Percentiles rank a stretch among this genome's conserved stretches.
phyloP scores from a whole-genome alignment of 2,329 filamentous ascomycete genomes.

The Apiospora malaysiana region DNA sequence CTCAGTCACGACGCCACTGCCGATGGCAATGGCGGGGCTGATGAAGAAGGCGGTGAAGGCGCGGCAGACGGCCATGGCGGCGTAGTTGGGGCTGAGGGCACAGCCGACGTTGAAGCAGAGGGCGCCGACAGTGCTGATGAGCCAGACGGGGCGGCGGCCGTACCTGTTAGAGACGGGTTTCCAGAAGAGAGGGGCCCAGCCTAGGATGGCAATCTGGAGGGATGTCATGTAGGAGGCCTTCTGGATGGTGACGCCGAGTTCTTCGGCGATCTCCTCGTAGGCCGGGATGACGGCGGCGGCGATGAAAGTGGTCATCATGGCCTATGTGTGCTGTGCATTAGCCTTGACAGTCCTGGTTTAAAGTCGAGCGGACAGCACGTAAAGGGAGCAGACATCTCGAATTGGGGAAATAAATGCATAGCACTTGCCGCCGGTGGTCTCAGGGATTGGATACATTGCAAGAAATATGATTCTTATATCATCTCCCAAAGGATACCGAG shows the following conservation, averaged over 20 bases:
- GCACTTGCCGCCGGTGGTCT: background rate
- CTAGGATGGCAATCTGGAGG: slow-evolving; percentile 60
- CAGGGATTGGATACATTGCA: background rate
- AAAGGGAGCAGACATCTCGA: too few species aligned
- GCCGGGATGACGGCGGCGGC: slow-evolving; percentile 60
- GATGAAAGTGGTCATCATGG: slow-evolving; percentile 62
- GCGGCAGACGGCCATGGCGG: slow-evolving; percentile 55
- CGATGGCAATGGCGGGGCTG: slow-evolving; percentile 58
- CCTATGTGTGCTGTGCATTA: slow-evolving; percentile 28
- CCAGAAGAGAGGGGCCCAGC: slow-evolving; percentile 61
- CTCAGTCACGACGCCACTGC: slow-evolving; percentile 62
- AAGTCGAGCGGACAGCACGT: background rate
- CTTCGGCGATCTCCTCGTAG: slow-evolving; percentile 57
- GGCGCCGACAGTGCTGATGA: slow-evolving; percentile 54
- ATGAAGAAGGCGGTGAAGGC: slow-evolving; percentile 63
- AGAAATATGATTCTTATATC: too few species aligned
- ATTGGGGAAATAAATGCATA: background rate
- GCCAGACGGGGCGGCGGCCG: slow-evolving; percentile 60
- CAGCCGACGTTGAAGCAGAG: slow-evolving; percentile 59
- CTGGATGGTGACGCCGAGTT: slow-evolving; percentile 55
- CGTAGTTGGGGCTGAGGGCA: slow-evolving; percentile 54
- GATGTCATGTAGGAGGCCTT: slow-evolving; percentile 59
- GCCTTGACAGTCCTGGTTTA: background rate
- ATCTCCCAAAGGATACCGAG: too few species aligned
- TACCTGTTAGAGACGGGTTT: slow-evolving; percentile 58